Base-by-base conservation (phyloP, 257 asterid genomes). In the Ocimum tenuiflorum region DNA sequence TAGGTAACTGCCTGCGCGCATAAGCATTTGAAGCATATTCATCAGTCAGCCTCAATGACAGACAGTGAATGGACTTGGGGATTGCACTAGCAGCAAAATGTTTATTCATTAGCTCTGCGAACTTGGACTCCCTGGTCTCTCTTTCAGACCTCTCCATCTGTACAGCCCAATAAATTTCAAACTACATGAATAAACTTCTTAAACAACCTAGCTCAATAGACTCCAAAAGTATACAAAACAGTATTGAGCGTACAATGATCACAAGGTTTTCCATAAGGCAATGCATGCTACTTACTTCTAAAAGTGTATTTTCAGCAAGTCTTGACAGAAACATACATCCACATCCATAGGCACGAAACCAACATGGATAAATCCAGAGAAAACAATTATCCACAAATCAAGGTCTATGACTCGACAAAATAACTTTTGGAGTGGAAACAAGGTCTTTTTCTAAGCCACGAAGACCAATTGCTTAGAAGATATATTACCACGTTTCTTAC, bases 61-160 rank as follows among this genome's bases (percentile, higher is more conserved):
- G 95, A 74, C 97, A 90, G 75, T 94, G 86, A 79, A 94, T 85
- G 81, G 91, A 82, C 73, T 84, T 89, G 5, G 99, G 99, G 78
- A 92, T 83, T 41, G 96, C 81, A 84, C 94, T 87, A 76, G 99
- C 99, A 3, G 99, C 99, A 64, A 87, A 89, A 76, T 92, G 97
- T 71, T 82, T 89, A 71, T 89, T 89, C 80, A 80, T 86, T 58
- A 92, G 78, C 83, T 92, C 97, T 3, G 96, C 86, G 6, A 92
- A 87, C 82, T 83, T 87, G 29, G 95, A 79, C 61, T 81, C 87
- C 83, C 84, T 87, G 23, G 89, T 85, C 73, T 92, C 96, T 79
- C 83, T 84, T 78, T 91, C 98, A 68, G 70, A 80, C 59, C 49
- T 75, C 75, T 78, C 80, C 70, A 73, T 57, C 96, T 89, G 85